Percentiles rank a stretch among this genome's conserved stretches.
Evolutionary conservation across 1,139 yeast species (phyloP).

Genomic region (Saccharomyces hybrid): DNA sequence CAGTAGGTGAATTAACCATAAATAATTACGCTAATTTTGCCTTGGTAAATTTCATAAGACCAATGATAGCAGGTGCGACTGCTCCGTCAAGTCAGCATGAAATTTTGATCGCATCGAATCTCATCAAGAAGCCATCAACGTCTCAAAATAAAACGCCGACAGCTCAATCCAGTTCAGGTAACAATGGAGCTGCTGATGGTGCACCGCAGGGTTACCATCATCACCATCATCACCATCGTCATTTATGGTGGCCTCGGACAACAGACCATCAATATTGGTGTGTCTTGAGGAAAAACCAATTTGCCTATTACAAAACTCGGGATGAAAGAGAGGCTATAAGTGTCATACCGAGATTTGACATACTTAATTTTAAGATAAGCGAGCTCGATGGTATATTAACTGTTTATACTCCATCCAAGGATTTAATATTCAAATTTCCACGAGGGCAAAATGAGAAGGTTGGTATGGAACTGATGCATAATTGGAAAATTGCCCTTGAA

Average conservation of each 20-base stretch:
- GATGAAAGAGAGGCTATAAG: conserved; percentile 49
- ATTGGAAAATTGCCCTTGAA: conserved; percentile 15
- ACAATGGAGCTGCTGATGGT: conserved; percentile 1
- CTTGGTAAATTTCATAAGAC: not conserved
- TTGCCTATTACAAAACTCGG: conserved; percentile 52
- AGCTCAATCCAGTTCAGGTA: not conserved
- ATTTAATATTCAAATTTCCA: conserved; percentile 13
- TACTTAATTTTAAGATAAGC: conserved; percentile 24
- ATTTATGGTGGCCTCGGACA: conserved; percentile 8
- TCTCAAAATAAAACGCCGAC: not conserved
- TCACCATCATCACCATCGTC: conserved; percentile 3
- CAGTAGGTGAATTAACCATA: too few relatives aligned
- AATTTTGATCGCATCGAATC: conserved; percentile 12
- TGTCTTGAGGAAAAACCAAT: conserved; percentile 47
- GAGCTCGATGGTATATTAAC: conserved; percentile 10
- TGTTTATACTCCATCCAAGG: conserved; percentile 17
- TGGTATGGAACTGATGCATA: conserved; percentile 4
- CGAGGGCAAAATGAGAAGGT: not conserved
- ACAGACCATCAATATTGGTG: conserved; percentile 38
- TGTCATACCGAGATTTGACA: conserved; percentile 37
- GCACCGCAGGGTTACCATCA: conserved; percentile 1
- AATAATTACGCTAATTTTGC: not conserved
- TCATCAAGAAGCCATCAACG: conserved; percentile 8
- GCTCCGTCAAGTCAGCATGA: not conserved
- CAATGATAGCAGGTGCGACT: not conserved